Evolutionary conservation across 371 early-diverging fungal genomes (phyloP), one percentile per base, ranked within the genome.

Genomic region (Choanephora cucurbitarum): DNA sequence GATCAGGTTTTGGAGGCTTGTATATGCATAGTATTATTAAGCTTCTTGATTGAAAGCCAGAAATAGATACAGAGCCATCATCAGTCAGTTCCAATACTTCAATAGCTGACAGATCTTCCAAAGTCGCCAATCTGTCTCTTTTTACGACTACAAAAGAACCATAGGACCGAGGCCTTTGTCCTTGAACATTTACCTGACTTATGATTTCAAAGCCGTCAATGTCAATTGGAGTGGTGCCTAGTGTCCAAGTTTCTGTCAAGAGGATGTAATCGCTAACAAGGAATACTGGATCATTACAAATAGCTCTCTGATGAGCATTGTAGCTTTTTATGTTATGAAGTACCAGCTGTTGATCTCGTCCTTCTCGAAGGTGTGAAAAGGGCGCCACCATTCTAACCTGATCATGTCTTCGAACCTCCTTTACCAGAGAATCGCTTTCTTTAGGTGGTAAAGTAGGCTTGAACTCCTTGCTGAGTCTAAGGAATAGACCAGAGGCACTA

Each of bases 181-280:
- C 48, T 31, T 32, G 17, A 17, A 31, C 31, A 17, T 47, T 11
- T 14, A 47, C 31, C 17, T 31, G 13, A n/a, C 28, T 14, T 28
- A 47, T 15, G 15, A n/a, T 17, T 8, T 14, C 28, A 17, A 47
- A 47, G 15, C 31, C 48, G 1, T 28, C 33, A 10, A 47, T 6
- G 8, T 17, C 2, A 31, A 14, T 17, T 28, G 28, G 8, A 4
- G 24, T 15, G 2, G 4, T 33, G 33, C 7, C 24, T 1, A 14
- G 22, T 15, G 48, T n/a, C 48, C 48, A 28, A n/a, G 48, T 47
- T 47, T 47, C 32, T 28, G 24, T 28, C 17, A 47, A 28, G 13
- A 33, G 28, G 14, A 47, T 5, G 28, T 28, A n/a, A 33, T 47
- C 48, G 28, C 28, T 28, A 13, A 5, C 11, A 8, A 14, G 1